Base-by-base conservation (phyloP, 176 grass and related monocot species). In the maize (Zea mays) region DNA sequence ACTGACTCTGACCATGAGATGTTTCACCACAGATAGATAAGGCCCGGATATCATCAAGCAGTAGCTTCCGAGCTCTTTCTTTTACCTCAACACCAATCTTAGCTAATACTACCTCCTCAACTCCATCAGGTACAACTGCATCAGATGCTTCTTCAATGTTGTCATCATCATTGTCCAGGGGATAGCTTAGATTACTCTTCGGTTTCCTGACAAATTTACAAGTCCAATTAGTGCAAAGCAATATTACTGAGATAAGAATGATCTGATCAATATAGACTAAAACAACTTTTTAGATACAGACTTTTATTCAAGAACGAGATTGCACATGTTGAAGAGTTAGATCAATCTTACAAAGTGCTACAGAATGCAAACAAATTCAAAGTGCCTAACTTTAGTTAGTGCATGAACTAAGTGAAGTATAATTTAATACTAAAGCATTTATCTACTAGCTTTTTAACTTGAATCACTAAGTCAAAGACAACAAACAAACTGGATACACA, bases 31-130 rank as follows among this genome's bases (percentile, higher is more conserved):
- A 40, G 5, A 58, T 55, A 60, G 68, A 89, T 46, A 94, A 87
- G 38, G 55, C 71, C 79, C 89, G 91, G 65, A 97, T 90, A 88
- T 97, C 95, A 82, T 93, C 82, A 84, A 94, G 84, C 44, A 97
- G 85, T 63, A 97, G 35, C 59, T 90, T 97, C 34, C 65, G 85
- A 71, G 93, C 89, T 86, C 95, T 91, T 78, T 86, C 87, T 81
- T 80, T 92, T 81, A 86, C 51, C 83, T 94, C 95, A 74, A 94
- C 84, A 43, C 91, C 80, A 10, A 97, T 90, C 80, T 92, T 97
- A 61, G 95, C 89, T 74, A 86, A 86, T 84, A 94, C 95, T 65
- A 97, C 89, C 82, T 97, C 95, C 86, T 97, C 91, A 47, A 92
- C 85, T 62, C 91, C 95, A 82, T 97, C 95, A 27, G 91, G 95